A percentile compares a stretch with the other conserved stretches of the same genome.
Evolutionary conservation across 2,329 filamentous ascomycete genomes (phyloP).

Genomic region (Diatrype stigma): DNA sequence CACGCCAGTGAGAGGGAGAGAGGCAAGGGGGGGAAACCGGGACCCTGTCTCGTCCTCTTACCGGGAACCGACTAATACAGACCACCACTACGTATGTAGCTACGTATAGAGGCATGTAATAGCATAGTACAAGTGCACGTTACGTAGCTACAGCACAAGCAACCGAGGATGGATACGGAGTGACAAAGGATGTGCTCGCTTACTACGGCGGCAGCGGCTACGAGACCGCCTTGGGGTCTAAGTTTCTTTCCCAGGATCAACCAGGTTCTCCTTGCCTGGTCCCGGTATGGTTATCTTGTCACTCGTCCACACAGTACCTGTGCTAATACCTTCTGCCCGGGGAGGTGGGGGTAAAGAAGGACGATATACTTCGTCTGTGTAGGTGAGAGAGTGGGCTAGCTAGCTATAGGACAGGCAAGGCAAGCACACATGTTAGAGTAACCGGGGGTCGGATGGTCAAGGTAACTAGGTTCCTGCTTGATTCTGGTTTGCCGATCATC

Average conservation of each 20-base stretch:
- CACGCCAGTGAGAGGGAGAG: neutral
- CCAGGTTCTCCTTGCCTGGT: neutral
- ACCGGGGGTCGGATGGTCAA: neutral
- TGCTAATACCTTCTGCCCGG: neutral
- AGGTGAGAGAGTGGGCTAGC: slow-evolving; percentile 11
- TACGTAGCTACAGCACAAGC: neutral
- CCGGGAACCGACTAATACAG: no score
- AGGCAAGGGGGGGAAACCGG: neutral
- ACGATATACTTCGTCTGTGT: slow-evolving; percentile 4
- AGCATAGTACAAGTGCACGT: neutral
- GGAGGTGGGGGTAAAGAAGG: slow-evolving; percentile 10
- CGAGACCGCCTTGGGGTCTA: neutral
- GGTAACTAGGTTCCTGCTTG: no score
- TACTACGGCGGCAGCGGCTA: neutral
- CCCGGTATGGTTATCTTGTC: neutral
- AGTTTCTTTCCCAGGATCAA: neutral
- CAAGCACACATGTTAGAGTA: slow-evolving; percentile 8
- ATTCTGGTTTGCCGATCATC: neutral
- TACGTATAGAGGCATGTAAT: neutral
- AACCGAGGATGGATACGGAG: neutral
- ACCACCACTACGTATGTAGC: neutral
- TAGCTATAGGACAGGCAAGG: slow-evolving; percentile 8
- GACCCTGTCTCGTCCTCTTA: no score
- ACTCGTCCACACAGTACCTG: neutral
- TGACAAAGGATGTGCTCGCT: neutral